Evolutionary conservation across 2,329 filamentous ascomycete species (phyloP).

Genomic region (Corinectria fuckeliana): DNA sequence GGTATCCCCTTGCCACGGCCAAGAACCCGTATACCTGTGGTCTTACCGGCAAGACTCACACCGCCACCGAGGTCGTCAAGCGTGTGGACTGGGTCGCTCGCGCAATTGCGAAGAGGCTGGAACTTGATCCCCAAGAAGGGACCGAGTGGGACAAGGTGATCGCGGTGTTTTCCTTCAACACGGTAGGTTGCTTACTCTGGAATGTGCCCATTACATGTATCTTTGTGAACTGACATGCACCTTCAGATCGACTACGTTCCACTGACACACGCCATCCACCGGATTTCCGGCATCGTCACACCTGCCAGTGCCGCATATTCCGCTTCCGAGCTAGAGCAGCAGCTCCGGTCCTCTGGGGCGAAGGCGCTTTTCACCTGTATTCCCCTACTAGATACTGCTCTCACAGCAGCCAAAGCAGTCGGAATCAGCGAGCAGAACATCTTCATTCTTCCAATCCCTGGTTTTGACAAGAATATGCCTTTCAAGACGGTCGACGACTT

Average conservation of each 20-base stretch:
- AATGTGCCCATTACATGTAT: constrained; percentile 4
- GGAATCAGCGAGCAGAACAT: constrained; percentile 68
- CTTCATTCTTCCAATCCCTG: constrained; percentile 73
- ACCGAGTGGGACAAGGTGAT: constrained; percentile 84
- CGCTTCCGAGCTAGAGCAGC: constrained; percentile 71
- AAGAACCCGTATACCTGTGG: constrained; percentile 79
- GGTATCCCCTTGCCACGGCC: constrained; percentile 67
- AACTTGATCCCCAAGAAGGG: constrained; percentile 71
- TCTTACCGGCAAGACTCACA: constrained; percentile 71
- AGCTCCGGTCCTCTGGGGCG: constrained; percentile 72
- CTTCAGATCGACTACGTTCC: constrained; percentile 75
- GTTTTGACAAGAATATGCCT: constrained; percentile 43
- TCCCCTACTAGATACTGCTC: constrained; percentile 67
- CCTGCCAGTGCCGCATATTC: constrained; percentile 79
- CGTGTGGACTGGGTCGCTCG: constrained; percentile 73
- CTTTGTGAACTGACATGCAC: rapidly evolving
- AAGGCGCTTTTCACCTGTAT: constrained; percentile 76
- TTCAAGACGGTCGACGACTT: constrained; percentile 72
- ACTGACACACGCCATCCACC: constrained; percentile 77
- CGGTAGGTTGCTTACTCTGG: constrained; percentile 52
- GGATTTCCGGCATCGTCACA: constrained; percentile 73
- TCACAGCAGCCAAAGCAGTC: constrained; percentile 67
- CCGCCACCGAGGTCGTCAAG: constrained; percentile 65
- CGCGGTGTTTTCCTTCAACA: constrained; percentile 78
- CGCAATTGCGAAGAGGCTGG: constrained; percentile 72